Conservation (phyloP, 768 basidiomycete genomes). For the Tubosaeta sp. region DNA sequence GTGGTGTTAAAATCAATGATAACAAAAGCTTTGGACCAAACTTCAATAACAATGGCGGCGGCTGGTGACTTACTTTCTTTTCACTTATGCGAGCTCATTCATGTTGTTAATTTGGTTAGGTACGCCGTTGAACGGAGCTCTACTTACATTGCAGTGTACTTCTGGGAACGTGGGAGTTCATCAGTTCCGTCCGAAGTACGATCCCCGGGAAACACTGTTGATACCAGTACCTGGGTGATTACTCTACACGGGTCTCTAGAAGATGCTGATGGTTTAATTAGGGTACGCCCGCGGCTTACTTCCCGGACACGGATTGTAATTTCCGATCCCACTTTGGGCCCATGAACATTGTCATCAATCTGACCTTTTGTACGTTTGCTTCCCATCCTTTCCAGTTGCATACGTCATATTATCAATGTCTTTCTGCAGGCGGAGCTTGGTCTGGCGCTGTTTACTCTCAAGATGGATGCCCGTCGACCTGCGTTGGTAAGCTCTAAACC, state of each 20-base stretch:
- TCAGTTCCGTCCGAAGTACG: constrained; percentile 35
- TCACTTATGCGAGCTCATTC: background rate
- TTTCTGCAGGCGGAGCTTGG: constrained; percentile 27
- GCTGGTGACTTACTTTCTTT: constrained; percentile 22
- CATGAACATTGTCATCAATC: constrained; percentile 20
- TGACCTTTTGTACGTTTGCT: constrained; percentile 18
- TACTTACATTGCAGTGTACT: constrained; percentile 34
- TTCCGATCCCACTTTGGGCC: constrained; percentile 15
- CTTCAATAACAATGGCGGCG: constrained; percentile 37
- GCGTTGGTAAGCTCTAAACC: constrained; percentile 19
- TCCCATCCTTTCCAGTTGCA: background rate
- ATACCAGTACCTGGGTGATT: constrained; percentile 25
- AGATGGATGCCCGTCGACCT: constrained; percentile 24
- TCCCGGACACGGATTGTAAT: constrained; percentile 9
- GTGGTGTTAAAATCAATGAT: constrained; percentile 26
- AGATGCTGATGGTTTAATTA: background rate
- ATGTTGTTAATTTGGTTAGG: constrained; percentile 12
- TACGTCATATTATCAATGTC: no score
- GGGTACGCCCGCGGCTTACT: constrained; percentile 16
- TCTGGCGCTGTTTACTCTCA: constrained; percentile 20
- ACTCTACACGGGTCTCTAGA: background rate
- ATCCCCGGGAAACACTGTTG: constrained; percentile 15
- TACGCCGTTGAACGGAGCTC: constrained; percentile 33
- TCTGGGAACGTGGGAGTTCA: constrained; percentile 37
- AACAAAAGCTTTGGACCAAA: constrained; percentile 31